Evolutionary conservation across 306 rosid species (phyloP), one percentile per base, ranked within the genome.

Genomic region (Dalbergia cochinchinensis): DNA sequence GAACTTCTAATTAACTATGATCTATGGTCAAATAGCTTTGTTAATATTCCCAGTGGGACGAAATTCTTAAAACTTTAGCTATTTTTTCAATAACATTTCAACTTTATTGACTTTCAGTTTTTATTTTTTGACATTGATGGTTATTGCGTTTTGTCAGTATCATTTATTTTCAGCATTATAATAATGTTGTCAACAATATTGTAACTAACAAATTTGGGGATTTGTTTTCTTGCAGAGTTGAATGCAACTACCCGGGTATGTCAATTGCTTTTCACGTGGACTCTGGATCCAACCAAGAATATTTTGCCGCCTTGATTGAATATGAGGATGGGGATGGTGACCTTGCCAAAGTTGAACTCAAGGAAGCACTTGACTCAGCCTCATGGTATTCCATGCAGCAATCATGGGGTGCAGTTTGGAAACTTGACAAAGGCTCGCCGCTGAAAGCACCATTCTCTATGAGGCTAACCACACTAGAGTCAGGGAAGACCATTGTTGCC

Each of bases 321-420:
- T 92, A 82, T 37, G 94, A 83, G 54, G 82, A 85, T 26, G 97
- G 97, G 7, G 88, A 90, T 39, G 91, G 97, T 6, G 88, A 82
- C 35, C 79, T 92, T 12, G 55, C 78, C 8, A 65, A 64, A 11
- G 90, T 89, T n/a, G 89, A 92, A 50, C 84, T 92, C 3, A 89
- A 85, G 78, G 90, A 90, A 73, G 86, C 85, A 4, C 15, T 53
- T 5, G 76, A 59, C 74, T 83, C 89, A 35, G n/a, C 44, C 33
- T 33, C 92, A 63, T 92, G 95, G 95, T 55, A 44, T 57, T 57
- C 87, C 26, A 90, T 92, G 97, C 73, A 78, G 35, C 85, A 83
- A 33, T 90, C 94, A 4, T 90, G 97, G 94, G 94, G 97, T 22
- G 95, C 95, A 2, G 86, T 87, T 55, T 92, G 97, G 97, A 89